Conservation (phyloP, 2,329 filamentous ascomycete species). For the Monosporascus sp. region DNA sequence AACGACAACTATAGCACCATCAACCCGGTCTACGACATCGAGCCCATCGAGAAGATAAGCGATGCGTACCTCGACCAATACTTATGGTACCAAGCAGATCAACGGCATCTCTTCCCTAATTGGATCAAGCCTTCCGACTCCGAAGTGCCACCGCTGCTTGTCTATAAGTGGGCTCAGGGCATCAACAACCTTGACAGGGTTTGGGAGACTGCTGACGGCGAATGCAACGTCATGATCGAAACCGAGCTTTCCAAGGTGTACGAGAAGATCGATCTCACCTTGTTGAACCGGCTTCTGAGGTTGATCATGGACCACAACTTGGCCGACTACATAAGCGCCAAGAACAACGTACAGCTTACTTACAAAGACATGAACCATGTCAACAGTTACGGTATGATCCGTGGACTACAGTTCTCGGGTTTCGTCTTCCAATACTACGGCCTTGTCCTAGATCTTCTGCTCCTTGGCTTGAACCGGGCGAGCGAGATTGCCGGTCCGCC, state of each 20-base stretch:
- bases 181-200: constrained; percentile 97
- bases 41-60: constrained; percentile 98
- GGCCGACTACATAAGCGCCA: constrained; percentile 97
- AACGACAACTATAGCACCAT: constrained; percentile 99
- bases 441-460: constrained; percentile 84
- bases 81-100: constrained; percentile 97
- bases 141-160: constrained; percentile 87
- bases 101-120: constrained; percentile 90
- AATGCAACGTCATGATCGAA: constrained; percentile 98
- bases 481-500: constrained; percentile 95
- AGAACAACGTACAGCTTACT: constrained; percentile 98
- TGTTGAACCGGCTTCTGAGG: constrained; percentile 86
- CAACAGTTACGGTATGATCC: constrained; percentile 98
- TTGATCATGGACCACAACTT: constrained; percentile 99
- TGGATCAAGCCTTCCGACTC: constrained; percentile 99
- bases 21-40: constrained; percentile 98
- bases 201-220: constrained; percentile 88
- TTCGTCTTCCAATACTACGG: constrained; percentile 99
- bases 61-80: constrained; percentile 98
- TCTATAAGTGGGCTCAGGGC: constrained; percentile 98
- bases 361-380: constrained; percentile 99
- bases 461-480: constrained; percentile 91
- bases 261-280: constrained; percentile 95
- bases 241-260: constrained; percentile 99
- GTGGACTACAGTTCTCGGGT: constrained; percentile 93